Percentiles rank a stretch among this genome's conserved stretches.
Evolutionary conservation across 2,329 filamentous ascomycete species (phyloP).

Genomic region (Aspergillus jensenii): DNA sequence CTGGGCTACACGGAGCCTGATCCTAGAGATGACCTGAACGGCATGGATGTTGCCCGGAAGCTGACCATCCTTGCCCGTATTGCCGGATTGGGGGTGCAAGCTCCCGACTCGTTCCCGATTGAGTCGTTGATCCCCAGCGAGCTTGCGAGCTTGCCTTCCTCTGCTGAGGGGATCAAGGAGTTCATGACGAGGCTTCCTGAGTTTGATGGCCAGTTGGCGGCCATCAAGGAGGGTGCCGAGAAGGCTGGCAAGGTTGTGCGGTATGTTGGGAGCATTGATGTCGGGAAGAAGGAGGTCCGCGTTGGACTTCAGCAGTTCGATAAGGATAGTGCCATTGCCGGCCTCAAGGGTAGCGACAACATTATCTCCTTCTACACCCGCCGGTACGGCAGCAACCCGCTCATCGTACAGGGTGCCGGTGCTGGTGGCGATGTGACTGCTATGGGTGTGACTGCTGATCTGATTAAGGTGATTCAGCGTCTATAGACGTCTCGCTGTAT

Average conservation of each 20-base stretch:
- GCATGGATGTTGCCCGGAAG: conserved; percentile 89
- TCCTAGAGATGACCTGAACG: conserved; percentile 82
- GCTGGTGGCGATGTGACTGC: conserved; percentile 94
- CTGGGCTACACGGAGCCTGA: conserved; percentile 91
- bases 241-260: conserved; percentile 87
- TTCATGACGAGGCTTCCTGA: conserved; percentile 78
- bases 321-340: conserved; percentile 84
- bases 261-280: conserved; percentile 91
- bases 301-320: conserved; percentile 91
- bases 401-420: conserved; percentile 92
- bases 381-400: conserved; percentile 83
- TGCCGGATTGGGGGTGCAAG: conserved; percentile 76
- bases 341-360: conserved; percentile 95
- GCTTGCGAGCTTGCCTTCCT: conserved; percentile 69
- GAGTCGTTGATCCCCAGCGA: conserved; percentile 89
- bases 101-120: conserved; percentile 86
- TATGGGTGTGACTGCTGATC: conserved; percentile 93
- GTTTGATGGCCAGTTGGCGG: conserved; percentile 89
- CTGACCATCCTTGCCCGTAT: conserved; percentile 90
- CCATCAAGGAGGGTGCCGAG: conserved; percentile 79
- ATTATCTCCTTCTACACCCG: conserved; percentile 99
- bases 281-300: conserved; percentile 76
- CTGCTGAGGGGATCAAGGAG: conserved; percentile 64
- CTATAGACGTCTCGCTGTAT: conserved; percentile 49
- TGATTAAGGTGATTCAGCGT: conserved; percentile 82